These are phyloP conservation scores for Mrakia gelida DNA, from an alignment of 768 basidiomycete genomes.

Conservation along the genomic window DNA sequence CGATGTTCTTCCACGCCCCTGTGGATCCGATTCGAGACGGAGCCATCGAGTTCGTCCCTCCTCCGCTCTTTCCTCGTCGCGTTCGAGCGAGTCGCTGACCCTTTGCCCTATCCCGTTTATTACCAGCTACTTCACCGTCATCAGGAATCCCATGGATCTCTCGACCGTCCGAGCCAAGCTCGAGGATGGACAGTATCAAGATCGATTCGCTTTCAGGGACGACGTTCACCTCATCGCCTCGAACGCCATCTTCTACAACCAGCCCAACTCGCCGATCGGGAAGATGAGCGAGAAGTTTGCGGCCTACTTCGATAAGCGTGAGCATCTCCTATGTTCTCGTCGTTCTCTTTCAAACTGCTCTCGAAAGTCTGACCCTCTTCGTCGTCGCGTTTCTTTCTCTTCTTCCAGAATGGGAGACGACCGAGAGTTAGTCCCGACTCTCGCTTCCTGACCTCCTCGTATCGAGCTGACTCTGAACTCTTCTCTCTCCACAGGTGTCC, in stretches of 20 bases:
- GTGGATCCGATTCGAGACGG: constrained; percentile 94
- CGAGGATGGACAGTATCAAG: constrained; percentile 76
- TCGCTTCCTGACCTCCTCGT: constrained; percentile 23
- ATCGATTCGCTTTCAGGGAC: constrained; percentile 72
- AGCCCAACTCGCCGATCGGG: constrained; percentile 63
- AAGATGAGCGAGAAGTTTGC: constrained; percentile 72
- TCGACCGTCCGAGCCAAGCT: constrained; percentile 82
- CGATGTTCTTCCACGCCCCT: constrained; percentile 71
- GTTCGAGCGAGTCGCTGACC: constrained; percentile 11
- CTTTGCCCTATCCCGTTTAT: background rate
- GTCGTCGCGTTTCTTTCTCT: background rate
- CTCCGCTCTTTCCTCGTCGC: constrained; percentile 22
- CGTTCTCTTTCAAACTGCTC: background rate
- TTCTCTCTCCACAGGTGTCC: background rate
- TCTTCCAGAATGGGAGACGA: constrained; percentile 72
- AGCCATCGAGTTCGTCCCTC: constrained; percentile 68
- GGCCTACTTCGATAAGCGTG: constrained; percentile 78
- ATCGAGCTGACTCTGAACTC: background rate
- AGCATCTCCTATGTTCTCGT: constrained; percentile 41
- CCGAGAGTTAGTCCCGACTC: constrained; percentile 60
- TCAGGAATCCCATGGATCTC: constrained; percentile 93
- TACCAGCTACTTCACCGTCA: constrained; percentile 77
- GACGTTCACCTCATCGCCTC: constrained; percentile 84
- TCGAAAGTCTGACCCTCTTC: background rate
- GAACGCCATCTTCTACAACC: constrained; percentile 85